phyloP scores from a whole-genome alignment of 768 basidiomycete genomes.

The Scleroderma citrinum region DNA sequence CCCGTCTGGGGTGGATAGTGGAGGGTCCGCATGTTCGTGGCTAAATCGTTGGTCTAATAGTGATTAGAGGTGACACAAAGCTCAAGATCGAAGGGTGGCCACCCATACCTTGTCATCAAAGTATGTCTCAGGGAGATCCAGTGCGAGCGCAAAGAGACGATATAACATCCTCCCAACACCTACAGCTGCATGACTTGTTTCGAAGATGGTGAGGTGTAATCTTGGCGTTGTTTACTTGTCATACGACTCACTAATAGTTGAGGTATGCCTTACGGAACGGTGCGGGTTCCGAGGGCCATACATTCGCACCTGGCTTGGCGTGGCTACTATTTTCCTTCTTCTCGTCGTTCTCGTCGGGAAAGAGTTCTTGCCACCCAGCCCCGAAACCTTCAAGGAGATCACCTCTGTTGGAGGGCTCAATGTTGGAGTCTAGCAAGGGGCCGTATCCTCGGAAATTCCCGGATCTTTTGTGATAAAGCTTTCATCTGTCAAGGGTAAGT shows the following conservation, averaged over 20 bases:
- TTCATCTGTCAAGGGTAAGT: not conserved
- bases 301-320: slow-evolving; percentile 64
- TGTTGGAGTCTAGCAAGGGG: slow-evolving; percentile 65
- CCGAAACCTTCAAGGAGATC: slow-evolving; percentile 92
- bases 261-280: slow-evolving; percentile 56
- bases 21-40: too few relatives aligned
- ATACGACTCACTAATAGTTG: slow-evolving; percentile 54
- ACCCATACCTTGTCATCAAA: slow-evolving; percentile 59
- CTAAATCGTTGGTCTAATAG: too few relatives aligned
- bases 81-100: too few relatives aligned
- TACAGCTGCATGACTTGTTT: slow-evolving; percentile 45
- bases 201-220: not conserved
- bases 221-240: slow-evolving; percentile 13
- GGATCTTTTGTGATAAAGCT: slow-evolving; percentile 66
- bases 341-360: slow-evolving; percentile 20
- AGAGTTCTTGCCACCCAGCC: slow-evolving; percentile 63
- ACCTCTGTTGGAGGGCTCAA: slow-evolving; percentile 62
- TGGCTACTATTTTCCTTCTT: slow-evolving; percentile 36
- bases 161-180: slow-evolving; percentile 53
- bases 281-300: slow-evolving; percentile 66
- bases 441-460: slow-evolving; percentile 76
- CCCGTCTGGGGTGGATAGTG: too few relatives aligned
- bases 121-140: slow-evolving; percentile 53
- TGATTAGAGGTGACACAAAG: too few relatives aligned
- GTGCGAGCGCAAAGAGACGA: slow-evolving; percentile 64